Evolutionary conservation across 352 stramenopile genomes (phyloP).

Genomic region (Globisporangium sylvaticum): DNA sequence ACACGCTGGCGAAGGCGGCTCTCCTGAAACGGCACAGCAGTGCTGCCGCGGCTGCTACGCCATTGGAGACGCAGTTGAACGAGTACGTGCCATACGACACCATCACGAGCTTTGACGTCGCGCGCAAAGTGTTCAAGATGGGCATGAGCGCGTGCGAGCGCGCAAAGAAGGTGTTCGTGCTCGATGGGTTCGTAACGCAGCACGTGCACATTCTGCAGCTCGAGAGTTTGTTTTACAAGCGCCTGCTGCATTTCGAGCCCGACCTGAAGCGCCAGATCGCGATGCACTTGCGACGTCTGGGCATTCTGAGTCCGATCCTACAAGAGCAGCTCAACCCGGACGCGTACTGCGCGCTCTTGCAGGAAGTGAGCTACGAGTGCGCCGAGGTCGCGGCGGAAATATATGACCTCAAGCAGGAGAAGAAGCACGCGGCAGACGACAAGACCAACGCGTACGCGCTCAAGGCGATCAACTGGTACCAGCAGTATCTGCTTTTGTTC

Average conservation of each 20-base stretch:
- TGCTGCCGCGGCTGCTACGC: not conserved
- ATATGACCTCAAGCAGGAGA: slow-evolving; percentile 59
- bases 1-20: slow-evolving; percentile 13
- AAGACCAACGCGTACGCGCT: slow-evolving; percentile 52
- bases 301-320: slow-evolving; percentile 42
- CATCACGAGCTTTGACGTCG: slow-evolving; percentile 44
- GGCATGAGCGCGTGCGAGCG: slow-evolving; percentile 38
- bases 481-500: slow-evolving; percentile 67
- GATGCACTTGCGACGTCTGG: slow-evolving; percentile 57
- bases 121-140: slow-evolving; percentile 62
- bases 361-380: slow-evolving; percentile 67
- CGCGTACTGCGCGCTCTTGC: slow-evolving; percentile 48
- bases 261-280: slow-evolving; percentile 55
- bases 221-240: slow-evolving; percentile 54
- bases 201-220: slow-evolving; percentile 56
- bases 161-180: slow-evolving; percentile 38
- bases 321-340: slow-evolving; percentile 44
- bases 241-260: slow-evolving; percentile 47
- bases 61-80: slow-evolving; percentile 19
- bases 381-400: slow-evolving; percentile 55
- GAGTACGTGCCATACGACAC: slow-evolving; percentile 18
- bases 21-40: not conserved
- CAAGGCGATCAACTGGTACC: slow-evolving; percentile 66
- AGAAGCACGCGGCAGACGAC: slow-evolving; percentile 24
- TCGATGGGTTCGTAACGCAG: slow-evolving; percentile 70